phyloP scores from a whole-genome alignment of 768 basidiomycete species.

The Candolleomyces eurysporus region DNA sequence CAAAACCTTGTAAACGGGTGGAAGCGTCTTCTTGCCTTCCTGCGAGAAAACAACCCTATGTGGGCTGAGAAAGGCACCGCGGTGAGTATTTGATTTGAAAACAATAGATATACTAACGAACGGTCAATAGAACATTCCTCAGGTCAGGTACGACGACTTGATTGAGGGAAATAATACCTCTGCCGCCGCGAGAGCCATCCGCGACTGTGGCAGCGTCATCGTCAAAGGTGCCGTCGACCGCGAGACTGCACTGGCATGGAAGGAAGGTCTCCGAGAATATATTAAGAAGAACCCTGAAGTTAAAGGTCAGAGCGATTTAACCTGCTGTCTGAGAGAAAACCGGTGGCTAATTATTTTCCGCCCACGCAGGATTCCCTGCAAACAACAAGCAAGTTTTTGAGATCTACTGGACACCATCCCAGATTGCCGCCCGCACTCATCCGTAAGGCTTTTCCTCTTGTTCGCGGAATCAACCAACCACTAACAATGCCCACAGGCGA shows the following conservation, averaged over 20 bases:
- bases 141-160: background rate
- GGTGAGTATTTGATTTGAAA: background rate
- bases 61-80: background rate
- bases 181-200: background rate
- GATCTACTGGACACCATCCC: constrained; percentile 64
- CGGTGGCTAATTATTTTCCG: constrained; percentile 3
- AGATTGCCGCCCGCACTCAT: constrained; percentile 69
- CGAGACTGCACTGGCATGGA: background rate
- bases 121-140: background rate
- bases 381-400: constrained; percentile 73
- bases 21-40: background rate
- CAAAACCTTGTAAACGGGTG: background rate
- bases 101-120: background rate
- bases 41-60: background rate
- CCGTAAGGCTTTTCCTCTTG: constrained; percentile 49
- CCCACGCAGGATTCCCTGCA: constrained; percentile 55
- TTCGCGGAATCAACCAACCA: background rate
- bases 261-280: background rate
- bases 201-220: background rate
- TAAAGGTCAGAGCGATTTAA: background rate
- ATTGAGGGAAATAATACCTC: background rate
- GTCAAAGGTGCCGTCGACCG: background rate
- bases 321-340: background rate
- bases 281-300: background rate
- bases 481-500: constrained; percentile 36